A percentile compares a stretch with the other conserved stretches of the same genome.
These are phyloP conservation scores for Phytophthora boehmeriae DNA, from an alignment of 352 stramenopile genomes.

Conservation along the genomic window DNA sequence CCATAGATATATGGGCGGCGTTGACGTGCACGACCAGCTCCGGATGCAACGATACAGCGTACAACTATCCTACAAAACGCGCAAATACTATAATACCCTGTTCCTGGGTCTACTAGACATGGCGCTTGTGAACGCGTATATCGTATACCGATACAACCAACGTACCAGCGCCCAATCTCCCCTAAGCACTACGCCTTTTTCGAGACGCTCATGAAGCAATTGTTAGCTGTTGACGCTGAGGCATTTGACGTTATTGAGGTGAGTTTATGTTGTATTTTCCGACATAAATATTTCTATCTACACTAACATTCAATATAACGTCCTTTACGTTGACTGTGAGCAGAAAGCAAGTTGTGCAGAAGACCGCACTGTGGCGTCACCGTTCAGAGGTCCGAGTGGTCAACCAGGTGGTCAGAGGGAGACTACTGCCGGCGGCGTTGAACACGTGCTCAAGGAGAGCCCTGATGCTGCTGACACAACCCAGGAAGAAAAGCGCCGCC, in stretches of 20 bases:
- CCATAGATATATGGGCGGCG: no score
- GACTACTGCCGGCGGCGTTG: no score
- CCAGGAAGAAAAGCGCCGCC: background rate
- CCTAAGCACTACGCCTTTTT: slow-evolving; percentile 15
- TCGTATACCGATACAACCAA: slow-evolving; percentile 7
- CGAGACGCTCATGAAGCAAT: slow-evolving; percentile 4
- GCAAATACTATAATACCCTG: slow-evolving; percentile 29
- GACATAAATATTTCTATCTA: background rate
- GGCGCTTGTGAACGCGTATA: slow-evolving; percentile 24
- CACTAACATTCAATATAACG: no score
- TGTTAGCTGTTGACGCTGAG: background rate
- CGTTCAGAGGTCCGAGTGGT: no score
- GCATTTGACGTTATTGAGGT: slow-evolving; percentile 4
- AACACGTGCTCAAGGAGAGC: background rate
- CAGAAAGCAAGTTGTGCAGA: background rate
- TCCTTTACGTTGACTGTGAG: no score
- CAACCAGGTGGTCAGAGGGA: no score
- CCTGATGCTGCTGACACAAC: background rate
- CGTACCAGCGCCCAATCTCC: background rate
- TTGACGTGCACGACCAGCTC: no score
- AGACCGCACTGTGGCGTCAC: background rate
- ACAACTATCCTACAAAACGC: slow-evolving; percentile 9
- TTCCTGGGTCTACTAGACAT: slow-evolving; percentile 26
- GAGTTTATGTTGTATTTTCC: slow-evolving; percentile 1
- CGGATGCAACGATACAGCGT: slow-evolving; percentile 17